Base-by-base conservation (phyloP, 257 asterid species). In the Schizonepeta tenuifolia region DNA sequence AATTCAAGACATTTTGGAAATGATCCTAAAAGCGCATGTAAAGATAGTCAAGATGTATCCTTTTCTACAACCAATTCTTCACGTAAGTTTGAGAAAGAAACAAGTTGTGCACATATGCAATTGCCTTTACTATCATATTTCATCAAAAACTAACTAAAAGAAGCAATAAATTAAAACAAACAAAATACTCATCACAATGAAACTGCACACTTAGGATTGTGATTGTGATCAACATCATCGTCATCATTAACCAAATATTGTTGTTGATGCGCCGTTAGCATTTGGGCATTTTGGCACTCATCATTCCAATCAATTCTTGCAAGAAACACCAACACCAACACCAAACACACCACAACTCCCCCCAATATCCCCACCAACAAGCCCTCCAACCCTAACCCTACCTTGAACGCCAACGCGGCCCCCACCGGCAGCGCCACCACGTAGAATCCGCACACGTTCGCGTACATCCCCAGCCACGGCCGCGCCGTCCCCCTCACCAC, bases 401-500 rank as follows among this genome's bases (percentile, higher is more conserved):
- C 6, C 59, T 74, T 86, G 69, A 90, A 95, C 11, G 83, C 97
- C 40, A 95, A 70, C 49, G 87, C 69, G 55, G 78, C 89, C 1
- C 86, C 94, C 36, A 85, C 18, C 0, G 99, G 99, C 79, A 95
- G 67, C 0, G 92, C 96, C 62, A 92, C 7, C 61, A 90, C 10
- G 63, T 95, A 95, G 44, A 90, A 92, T 7, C 98, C 98, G 2
- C 83, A 76, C 11, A 92, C 51, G 55, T 86, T 90, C 4, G 98
- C 97, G 56, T 88, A 92, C 78, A 78, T 87, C 11, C 90, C 96
- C 7, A 92, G 67, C 87, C 90, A 83, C 13, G 97, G 98, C 70
- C 89, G 35, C 0, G 94, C 98, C 65, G 97, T 95, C 6, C 99
- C 97, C 65, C 98, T 77, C 70, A 90, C 93, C 2, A 95, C 84